Evolutionary conservation across 495 filamentous ascomycete genomes (phyloP).

Genomic region (Aspergillus ellipticus): DNA sequence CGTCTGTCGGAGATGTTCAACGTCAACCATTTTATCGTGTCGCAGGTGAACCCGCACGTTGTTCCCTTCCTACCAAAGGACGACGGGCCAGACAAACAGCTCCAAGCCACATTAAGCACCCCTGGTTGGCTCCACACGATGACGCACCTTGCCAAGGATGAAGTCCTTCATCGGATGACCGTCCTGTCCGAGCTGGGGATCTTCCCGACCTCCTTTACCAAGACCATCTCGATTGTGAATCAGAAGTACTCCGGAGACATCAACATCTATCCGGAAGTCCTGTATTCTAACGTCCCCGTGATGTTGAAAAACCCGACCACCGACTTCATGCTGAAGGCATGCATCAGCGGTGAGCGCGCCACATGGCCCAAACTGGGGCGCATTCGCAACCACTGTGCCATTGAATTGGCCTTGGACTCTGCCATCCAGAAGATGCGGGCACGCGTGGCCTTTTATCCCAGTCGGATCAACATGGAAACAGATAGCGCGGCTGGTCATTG

Average conservation of each 20-base stretch:
- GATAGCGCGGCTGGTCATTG: conserved; percentile 18
- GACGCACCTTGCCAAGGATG: conserved; percentile 73
- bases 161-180: conserved; percentile 76
- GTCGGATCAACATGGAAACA: conserved; percentile 55
- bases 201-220: conserved; percentile 76
- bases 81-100: conserved; percentile 47
- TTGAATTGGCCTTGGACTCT: conserved; percentile 81
- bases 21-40: conserved; percentile 97
- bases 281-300: conserved; percentile 66
- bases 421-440: conserved; percentile 75
- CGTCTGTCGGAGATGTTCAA: conserved; percentile 93
- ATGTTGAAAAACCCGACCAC: conserved; percentile 83
- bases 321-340: conserved; percentile 81
- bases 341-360: conserved; percentile 73
- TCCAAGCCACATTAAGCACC: conserved; percentile 32
- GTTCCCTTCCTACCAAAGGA: conserved; percentile 80
- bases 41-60: conserved; percentile 92
- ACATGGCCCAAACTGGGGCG: conserved; percentile 87
- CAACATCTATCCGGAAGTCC: conserved; percentile 82
- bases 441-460: conserved; percentile 74
- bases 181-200: conserved; percentile 78
- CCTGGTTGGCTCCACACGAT: conserved; percentile 62
- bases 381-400: conserved; percentile 76
- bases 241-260: conserved; percentile 96
- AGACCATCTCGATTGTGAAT: conserved; percentile 73